phyloP scores from a whole-genome alignment of 2,329 filamentous ascomycete genomes.

The Botryosphaeria dothidea region DNA sequence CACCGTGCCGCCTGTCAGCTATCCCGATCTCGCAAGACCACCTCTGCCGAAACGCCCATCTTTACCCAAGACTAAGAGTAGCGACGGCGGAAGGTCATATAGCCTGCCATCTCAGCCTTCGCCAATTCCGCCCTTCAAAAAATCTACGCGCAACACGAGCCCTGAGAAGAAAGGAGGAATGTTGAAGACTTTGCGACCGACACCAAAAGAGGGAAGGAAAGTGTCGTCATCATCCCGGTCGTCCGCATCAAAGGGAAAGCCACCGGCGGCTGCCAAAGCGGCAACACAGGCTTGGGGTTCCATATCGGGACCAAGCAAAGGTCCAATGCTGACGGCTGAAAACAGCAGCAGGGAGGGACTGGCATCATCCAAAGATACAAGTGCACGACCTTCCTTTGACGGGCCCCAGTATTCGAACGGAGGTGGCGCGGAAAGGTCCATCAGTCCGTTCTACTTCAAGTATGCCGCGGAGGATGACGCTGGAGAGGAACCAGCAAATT shows the following conservation, averaged over 20 bases:
- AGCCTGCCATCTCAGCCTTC: not conserved
- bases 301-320: slow-evolving; percentile 25
- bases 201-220: slow-evolving; percentile 45
- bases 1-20: slow-evolving; percentile 78
- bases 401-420: not conserved
- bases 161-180: slow-evolving; percentile 62
- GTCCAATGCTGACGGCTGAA: slow-evolving; percentile 23
- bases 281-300: slow-evolving; percentile 63
- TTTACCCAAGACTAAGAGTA: slow-evolving; percentile 48
- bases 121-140: slow-evolving; percentile 33
- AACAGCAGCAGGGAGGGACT: slow-evolving; percentile 14
- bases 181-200: slow-evolving; percentile 56
- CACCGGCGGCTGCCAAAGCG: slow-evolving; percentile 61
- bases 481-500: not conserved
- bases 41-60: slow-evolving; percentile 60
- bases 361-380: not conserved
- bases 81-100: slow-evolving; percentile 25
- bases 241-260: slow-evolving; percentile 45
- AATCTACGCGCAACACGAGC: slow-evolving; percentile 58
- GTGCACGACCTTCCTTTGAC: not conserved
- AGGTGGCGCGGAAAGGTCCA: slow-evolving; percentile 1
- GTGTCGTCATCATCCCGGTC: slow-evolving; percentile 49
- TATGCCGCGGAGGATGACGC: not conserved
- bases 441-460: slow-evolving; percentile 17
- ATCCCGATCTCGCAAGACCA: slow-evolving; percentile 77